phyloP scores from a whole-genome alignment of 768 basidiomycete genomes.

The Termitomyces eurrhizus region DNA sequence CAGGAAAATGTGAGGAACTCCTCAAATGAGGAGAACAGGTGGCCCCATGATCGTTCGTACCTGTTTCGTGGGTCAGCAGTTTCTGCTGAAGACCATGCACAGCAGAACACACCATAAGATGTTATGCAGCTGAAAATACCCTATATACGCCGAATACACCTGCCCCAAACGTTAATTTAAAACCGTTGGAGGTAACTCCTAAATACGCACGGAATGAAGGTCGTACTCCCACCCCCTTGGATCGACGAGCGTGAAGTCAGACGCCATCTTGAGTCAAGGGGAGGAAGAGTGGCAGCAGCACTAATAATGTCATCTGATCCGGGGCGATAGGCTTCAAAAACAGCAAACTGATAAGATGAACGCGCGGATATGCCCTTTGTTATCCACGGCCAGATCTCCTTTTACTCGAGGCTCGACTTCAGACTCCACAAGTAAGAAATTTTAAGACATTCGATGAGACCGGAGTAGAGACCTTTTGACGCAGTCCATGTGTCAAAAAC shows the following conservation, averaged over 20 bases:
- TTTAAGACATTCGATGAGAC: too few relatives aligned
- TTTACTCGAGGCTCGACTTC: too few relatives aligned
- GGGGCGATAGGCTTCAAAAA: neutral
- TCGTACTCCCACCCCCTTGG: conserved; percentile 79
- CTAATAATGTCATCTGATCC: neutral
- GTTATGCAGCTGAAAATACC: conserved; percentile 68
- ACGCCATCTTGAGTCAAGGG: neutral
- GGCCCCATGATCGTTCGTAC: conserved; percentile 81
- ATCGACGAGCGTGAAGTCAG: conserved; percentile 68
- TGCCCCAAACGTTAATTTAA: conserved; percentile 13
- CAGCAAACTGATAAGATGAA: neutral
- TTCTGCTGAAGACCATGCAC: neutral
- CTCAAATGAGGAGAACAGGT: conserved; percentile 74
- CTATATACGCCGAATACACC: conserved; percentile 76
- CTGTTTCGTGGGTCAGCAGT: conserved; percentile 27
- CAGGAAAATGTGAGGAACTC: conserved; percentile 79
- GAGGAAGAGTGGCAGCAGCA: neutral
- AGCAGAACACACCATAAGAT: conserved; percentile 52
- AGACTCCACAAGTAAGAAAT: too few relatives aligned
- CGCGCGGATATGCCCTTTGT: neutral
- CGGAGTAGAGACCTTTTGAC: too few relatives aligned
- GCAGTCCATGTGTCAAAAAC: too few relatives aligned
- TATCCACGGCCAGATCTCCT: too few relatives aligned
- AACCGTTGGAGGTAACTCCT: neutral
- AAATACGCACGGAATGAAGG: conserved; percentile 63